Base-by-base conservation (phyloP, 768 basidiomycete genomes). In the Mycena vulgaris region DNA sequence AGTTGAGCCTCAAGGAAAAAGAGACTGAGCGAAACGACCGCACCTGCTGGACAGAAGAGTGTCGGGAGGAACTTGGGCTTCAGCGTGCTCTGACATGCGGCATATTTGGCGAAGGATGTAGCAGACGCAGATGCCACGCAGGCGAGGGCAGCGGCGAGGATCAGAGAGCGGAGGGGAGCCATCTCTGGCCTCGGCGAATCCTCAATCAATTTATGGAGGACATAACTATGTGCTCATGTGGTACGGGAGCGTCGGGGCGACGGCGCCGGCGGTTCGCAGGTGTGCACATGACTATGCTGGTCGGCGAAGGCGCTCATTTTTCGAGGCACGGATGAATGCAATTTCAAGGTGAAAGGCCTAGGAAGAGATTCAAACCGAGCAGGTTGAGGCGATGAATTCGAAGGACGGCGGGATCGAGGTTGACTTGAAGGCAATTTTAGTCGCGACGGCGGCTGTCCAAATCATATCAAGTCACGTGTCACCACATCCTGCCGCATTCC, bases 11-110 rank as follows among this genome's bases (percentile, higher is more conserved):
- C 47, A 30, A 31, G 5, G 7, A 21, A 25, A 39, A 19, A 60
- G 5, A 30, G 21, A 5, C 6, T 53, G 27, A 21, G 57, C 5
- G 27, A 19, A 30, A 52, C 5, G 23, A 47, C 25, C 21, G 37
- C 30, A 71, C 71, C 71, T 56, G 48, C 31, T 23, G 71, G 71
- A 61, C 71, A 72, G 52, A 68, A 72, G 10, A 68, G 71, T 25
- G 71, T 72, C 4, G 71, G 71, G n/a, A 55, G 52, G 39, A 48
- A 52, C 51, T 64, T 65, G 25, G 71, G 70, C 56, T 71, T 71
- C 52, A 48, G 16, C 28, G 66, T 72, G 49, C 55, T 68, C 28
- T 68, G 71, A 56, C 71, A 72, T 30, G 66, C 70, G 25, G 70
- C 61, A 45, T 71, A 63, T 63, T 48, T 51, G 40, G 59, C 57